Conservation (phyloP, 1,139 yeast genomes). For the Hyphopichia khmerensis region DNA sequence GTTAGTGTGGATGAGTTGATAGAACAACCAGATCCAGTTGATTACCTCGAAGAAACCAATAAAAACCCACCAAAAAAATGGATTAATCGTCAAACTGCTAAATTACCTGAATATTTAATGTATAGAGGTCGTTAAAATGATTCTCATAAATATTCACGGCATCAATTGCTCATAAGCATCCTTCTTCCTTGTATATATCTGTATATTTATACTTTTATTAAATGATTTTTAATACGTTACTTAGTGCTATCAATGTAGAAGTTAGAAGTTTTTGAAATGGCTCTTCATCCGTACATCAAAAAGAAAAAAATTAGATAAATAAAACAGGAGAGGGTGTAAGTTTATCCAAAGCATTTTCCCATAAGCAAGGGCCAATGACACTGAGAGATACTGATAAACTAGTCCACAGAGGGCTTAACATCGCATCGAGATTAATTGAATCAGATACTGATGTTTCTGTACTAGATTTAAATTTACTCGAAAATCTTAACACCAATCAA, state of each 20-base stretch:
- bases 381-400: slow-evolving; percentile 34
- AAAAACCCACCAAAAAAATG: slow-evolving; percentile 67
- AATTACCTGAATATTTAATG: slow-evolving; percentile 50
- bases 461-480: slow-evolving; percentile 51
- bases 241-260: no score
- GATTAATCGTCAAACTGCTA: slow-evolving; percentile 47
- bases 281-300: background rate
- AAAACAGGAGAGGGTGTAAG: no score
- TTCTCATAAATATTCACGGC: background rate
- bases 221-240: no score
- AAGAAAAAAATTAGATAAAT: no score
- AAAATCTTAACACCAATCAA: slow-evolving; percentile 57
- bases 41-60: slow-evolving; percentile 56
- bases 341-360: no score
- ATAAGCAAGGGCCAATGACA: slow-evolving; percentile 14
- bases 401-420: slow-evolving; percentile 28
- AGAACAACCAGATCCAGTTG: slow-evolving; percentile 45
- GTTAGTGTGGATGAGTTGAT: slow-evolving; percentile 59
- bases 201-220: background rate
- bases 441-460: slow-evolving; percentile 55
- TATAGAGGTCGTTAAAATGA: slow-evolving; percentile 59
- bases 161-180: no score
- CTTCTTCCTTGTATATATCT: slow-evolving; percentile 1
- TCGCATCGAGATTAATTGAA: slow-evolving; percentile 38
- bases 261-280: no score